Base-by-base conservation (phyloP, 2,329 filamentous ascomycete species). In the Sporothrix variecibatus region DNA sequence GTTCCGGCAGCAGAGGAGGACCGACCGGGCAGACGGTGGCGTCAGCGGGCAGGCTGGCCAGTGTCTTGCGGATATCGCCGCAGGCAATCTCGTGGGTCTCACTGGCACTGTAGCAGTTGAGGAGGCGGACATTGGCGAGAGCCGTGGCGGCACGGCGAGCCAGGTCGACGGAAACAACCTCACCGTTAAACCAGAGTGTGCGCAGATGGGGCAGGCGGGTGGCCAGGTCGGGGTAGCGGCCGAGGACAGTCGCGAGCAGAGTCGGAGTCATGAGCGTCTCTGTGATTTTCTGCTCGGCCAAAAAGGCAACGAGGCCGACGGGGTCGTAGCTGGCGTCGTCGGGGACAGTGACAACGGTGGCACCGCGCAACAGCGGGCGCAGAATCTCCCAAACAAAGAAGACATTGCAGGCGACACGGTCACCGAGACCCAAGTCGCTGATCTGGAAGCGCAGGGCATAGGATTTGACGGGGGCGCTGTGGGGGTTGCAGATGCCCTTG, bases 381-480 rank as follows among this genome's bases (percentile, higher is more conserved):
- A 95, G 81, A 73, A 95, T 94, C 81, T 95, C 93, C 93, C 93
- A 95, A 65, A 95, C 87, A 80, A 95, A 95, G 81, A 95, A 95
- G 75, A 95, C 93, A 84, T 95, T 95, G 83, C 93, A 95, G n/a
- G 93, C 93, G 12, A 95, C 92, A 7, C 93, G 88, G 77, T 94
- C 93, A 20, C 92, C 92, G 0, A 90, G 91, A 23, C 87, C 82
- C 2, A 94, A 84, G 80, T 95, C 91, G 77, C 90, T 92, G 68
- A 95, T 81, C 11, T 83, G 85, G 79, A 95, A 95, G 81, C 93
- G 86, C 76, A 94, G 81, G 77, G 93, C 85, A 80, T 95, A 95
- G 7, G 93, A 95, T 38, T 88, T 86, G 1, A 95, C 90, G 0
- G 93, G 86, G 20, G 93, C 93, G 78, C 89, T 86, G 81, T 95